These are phyloP conservation scores for Pinus tabuliformis DNA, from an alignment of 75 land plant species.

Conservation along the genomic window DNA sequence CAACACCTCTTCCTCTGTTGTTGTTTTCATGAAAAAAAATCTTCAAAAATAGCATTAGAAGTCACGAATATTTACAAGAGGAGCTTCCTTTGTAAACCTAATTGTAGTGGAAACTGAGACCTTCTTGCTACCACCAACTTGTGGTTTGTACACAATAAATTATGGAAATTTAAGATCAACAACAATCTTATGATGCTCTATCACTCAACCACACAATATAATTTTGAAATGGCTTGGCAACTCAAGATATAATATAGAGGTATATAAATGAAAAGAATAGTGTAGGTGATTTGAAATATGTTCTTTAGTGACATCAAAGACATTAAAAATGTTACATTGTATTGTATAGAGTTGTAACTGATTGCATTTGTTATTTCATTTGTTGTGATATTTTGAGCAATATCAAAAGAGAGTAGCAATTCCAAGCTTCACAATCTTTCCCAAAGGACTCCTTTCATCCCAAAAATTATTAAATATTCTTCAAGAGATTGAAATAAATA, in stretches of 20 bases:
- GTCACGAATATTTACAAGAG: slow-evolving; percentile 76
- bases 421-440: no score
- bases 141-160: slow-evolving; percentile 79
- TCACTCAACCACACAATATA: slow-evolving; percentile 64
- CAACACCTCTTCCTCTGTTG: no score
- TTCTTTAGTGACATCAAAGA: slow-evolving; percentile 19
- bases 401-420: no score
- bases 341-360: no score
- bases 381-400: no score
- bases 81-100: slow-evolving; percentile 90
- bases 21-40: no score
- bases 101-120: slow-evolving; percentile 65
- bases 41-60: slow-evolving; percentile 15
- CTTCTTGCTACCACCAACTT: slow-evolving; percentile 47
- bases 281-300: slow-evolving; percentile 59
- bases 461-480: no score
- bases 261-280: slow-evolving; percentile 78
- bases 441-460: no score
- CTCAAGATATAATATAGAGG: slow-evolving; percentile 79
- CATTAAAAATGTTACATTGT: no score
- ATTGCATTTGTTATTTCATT: no score
- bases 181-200: slow-evolving; percentile 66
- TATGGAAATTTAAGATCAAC: slow-evolving; percentile 70
- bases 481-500: no score
- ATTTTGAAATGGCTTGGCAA: slow-evolving; percentile 66